A percentile compares a stretch with the other conserved stretches of the same genome.
Conservation (phyloP, 176 grass and related monocot species). For the Avena eriantha region DNA sequence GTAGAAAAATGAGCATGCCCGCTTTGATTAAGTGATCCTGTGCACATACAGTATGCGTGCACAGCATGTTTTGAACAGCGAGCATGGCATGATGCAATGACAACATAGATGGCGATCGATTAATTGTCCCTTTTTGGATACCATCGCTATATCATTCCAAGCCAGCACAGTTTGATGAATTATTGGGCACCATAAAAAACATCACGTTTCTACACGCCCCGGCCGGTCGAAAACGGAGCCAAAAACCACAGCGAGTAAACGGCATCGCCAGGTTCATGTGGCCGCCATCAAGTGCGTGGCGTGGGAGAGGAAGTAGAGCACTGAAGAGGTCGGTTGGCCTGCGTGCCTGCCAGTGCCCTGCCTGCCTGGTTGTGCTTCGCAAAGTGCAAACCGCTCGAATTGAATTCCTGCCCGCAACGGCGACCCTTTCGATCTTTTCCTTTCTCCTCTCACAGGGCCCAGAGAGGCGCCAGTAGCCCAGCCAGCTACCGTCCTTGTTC, state of each 20-base stretch:
- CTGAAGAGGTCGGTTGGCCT: slow-evolving; percentile 33
- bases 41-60: neutral
- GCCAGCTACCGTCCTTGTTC: slow-evolving; percentile 45
- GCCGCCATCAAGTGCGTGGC: slow-evolving; percentile 37
- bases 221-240: neutral
- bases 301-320: neutral
- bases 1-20: neutral
- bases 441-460: neutral
- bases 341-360: slow-evolving; percentile 17
- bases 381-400: slow-evolving; percentile 21
- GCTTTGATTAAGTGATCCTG: neutral
- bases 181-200: neutral
- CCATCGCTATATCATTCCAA: slow-evolving; percentile 15
- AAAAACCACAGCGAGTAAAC: neutral
- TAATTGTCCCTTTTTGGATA: neutral
- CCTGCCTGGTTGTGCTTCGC: slow-evolving; percentile 5
- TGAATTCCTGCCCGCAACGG: slow-evolving; percentile 42
- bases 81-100: neutral
- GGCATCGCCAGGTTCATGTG: slow-evolving; percentile 34
- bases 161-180: neutral
- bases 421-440: slow-evolving; percentile 36
- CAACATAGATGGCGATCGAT: neutral
- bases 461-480: slow-evolving; percentile 10
- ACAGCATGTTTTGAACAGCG: neutral
- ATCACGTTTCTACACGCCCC: neutral